Base-by-base conservation (phyloP, 352 stramenopile genomes). In the Phytophthora podocarpi region DNA sequence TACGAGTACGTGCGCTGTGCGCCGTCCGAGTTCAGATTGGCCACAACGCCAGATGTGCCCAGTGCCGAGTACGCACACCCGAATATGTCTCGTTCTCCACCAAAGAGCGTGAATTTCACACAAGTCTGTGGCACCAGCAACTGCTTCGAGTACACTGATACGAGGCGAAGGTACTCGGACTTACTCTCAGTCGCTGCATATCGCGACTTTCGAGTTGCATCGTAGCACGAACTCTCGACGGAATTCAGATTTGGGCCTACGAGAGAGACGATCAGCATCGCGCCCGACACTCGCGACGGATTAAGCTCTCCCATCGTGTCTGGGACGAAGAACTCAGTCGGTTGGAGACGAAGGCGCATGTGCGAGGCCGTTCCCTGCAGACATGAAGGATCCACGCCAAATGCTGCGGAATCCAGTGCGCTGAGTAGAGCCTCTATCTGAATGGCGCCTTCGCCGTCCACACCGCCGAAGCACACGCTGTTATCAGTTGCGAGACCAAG, bases 391-490 rank as follows among this genome's bases (percentile, higher is more conserved):
- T 70, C 67, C 3, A 77, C n/a, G 0, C 71, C 71, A 18, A 74
- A 77, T 32, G 21, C 13, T 27, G 55, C 5, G 0, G 71, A 64
- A 20, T 76, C 63, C n/a, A 42, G 1, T 4, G 45, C 39, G 8
- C 54, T 72, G 5, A 80, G 30, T 16, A 80, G 45, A 0, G 64
- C 64, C 47, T 80, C 71, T n/a, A 80, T 63, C 47, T 74, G 58
- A 9, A 80, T 42, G 7, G 57, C 30, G 5, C 71, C 64, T 60
- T 72, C 59, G 32, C 35, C 60, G 21, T 80, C 71, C 21, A 75
- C 48, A 2, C 71, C 71, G 20, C 71, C 71, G 39, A 75, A 80
- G 40, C 63, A 80, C 6, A 67, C 21, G 42, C 67, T 77, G 0
- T 55, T 35, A 15, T 43, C 36, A 13, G n/a, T 31, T 8, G 59